phyloP scores from a whole-genome alignment of 768 basidiomycete genomes.

The Auriculariales sp. region DNA sequence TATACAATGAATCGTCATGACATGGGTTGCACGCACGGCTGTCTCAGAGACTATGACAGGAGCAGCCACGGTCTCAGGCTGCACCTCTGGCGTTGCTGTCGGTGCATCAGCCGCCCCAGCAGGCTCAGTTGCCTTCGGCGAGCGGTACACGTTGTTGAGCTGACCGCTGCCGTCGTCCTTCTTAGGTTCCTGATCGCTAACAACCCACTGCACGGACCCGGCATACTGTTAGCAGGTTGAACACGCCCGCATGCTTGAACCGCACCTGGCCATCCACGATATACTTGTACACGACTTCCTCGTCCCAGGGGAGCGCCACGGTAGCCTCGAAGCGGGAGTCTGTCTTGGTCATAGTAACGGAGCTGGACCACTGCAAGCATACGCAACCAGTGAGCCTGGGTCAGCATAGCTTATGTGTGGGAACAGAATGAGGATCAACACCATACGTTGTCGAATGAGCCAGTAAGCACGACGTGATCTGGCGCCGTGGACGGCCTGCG shows the following conservation, averaged over 20 bases:
- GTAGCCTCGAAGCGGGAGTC: conserved; percentile 40
- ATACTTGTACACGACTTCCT: conserved; percentile 61
- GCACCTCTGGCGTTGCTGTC: not conserved
- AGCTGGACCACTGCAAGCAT: conserved; percentile 42
- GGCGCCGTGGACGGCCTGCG: conserved; percentile 49
- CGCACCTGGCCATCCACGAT: conserved; percentile 45
- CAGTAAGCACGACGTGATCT: conserved; percentile 50
- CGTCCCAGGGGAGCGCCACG: conserved; percentile 42
- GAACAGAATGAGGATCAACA: conserved; percentile 3
- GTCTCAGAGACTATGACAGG: conserved; percentile 6
- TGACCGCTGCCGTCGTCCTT: conserved; percentile 50
- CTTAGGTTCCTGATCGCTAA: conserved; percentile 37
- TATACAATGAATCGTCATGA: not conserved
- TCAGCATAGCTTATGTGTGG: conserved; percentile 1
- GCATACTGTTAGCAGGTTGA: not conserved
- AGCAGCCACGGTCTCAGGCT: conserved; percentile 1
- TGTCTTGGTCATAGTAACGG: conserved; percentile 37
- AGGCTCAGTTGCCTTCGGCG: conserved; percentile 4
- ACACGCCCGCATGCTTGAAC: not conserved
- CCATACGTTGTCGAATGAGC: conserved; percentile 64
- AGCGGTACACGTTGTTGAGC: conserved; percentile 49
- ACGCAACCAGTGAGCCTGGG: conserved; percentile 6
- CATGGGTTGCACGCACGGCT: conserved; percentile 1
- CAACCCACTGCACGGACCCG: conserved; percentile 28
- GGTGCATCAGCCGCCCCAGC: conserved; percentile 5